Conservation (phyloP, 2,329 filamentous ascomycete species). For the Trichoderma atrobrunneum region DNA sequence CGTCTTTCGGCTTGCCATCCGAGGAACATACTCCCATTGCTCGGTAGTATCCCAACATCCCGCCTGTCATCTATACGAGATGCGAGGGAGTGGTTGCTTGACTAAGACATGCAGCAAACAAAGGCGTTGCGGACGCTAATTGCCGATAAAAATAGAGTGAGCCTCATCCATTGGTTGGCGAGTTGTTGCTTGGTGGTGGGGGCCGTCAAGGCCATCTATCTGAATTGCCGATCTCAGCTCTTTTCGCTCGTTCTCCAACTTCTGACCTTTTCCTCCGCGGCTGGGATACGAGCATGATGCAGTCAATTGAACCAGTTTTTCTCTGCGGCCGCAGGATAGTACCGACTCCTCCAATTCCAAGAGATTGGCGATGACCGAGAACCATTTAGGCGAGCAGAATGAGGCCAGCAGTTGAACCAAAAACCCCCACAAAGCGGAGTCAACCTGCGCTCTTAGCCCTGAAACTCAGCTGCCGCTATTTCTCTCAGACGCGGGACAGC, state of each 20-base stretch:
- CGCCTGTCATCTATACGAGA: slow-evolving; percentile 1
- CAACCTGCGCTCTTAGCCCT: background rate
- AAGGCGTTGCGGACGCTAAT: background rate
- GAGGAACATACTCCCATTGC: background rate
- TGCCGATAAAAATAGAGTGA: slow-evolving; percentile 3
- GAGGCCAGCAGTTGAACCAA: background rate
- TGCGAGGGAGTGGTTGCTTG: background rate
- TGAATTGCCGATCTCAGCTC: background rate
- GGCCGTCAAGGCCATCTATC: background rate
- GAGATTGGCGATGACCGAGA: background rate
- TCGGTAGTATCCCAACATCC: background rate
- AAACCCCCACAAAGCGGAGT: slow-evolving; percentile 2
- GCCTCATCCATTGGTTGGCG: slow-evolving; percentile 5
- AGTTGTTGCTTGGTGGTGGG: background rate
- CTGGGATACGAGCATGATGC: background rate
- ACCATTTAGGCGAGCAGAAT: background rate
- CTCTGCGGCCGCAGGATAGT: background rate
- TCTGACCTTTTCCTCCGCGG: background rate
- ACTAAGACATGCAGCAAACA: slow-evolving; percentile 9
- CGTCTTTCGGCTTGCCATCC: background rate
- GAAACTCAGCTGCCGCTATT: background rate
- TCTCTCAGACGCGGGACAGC: background rate
- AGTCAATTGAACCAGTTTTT: background rate
- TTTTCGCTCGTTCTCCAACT: background rate
- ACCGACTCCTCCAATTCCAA: background rate